Evolutionary conservation across 2,329 filamentous ascomycete genomes (phyloP).

Genomic region (Calcarisporium arbuscula): DNA sequence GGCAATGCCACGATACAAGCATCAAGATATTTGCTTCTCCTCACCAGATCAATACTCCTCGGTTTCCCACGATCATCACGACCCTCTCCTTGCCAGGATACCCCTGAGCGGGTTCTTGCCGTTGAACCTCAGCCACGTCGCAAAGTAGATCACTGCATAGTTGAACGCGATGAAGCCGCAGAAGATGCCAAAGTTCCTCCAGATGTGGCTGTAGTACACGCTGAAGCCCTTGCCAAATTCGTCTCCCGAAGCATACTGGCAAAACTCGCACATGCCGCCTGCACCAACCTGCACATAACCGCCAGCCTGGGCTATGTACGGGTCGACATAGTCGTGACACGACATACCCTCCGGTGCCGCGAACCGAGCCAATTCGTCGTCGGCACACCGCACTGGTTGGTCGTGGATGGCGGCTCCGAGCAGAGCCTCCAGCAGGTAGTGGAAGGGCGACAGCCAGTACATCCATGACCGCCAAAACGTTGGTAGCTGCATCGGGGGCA

Average conservation of each 20-base stretch:
- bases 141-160: slow-evolving; percentile 34
- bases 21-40: no score
- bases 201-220: slow-evolving; percentile 53
- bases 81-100: slow-evolving; percentile 20
- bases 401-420: slow-evolving; percentile 49
- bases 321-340: slow-evolving; percentile 52
- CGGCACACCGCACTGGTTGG: slow-evolving; percentile 47
- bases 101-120: slow-evolving; percentile 31
- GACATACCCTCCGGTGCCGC: slow-evolving; percentile 49
- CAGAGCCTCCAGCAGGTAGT: slow-evolving; percentile 59
- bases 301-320: slow-evolving; percentile 46
- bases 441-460: slow-evolving; percentile 63
- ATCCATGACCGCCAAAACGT: slow-evolving; percentile 59
- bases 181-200: slow-evolving; percentile 61
- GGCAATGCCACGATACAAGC: no score
- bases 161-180: slow-evolving; percentile 61
- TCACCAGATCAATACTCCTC: no score
- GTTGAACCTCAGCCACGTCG: slow-evolving; percentile 33
- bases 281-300: slow-evolving; percentile 54
- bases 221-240: slow-evolving; percentile 55
- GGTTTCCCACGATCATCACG: neutral
- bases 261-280: slow-evolving; percentile 56
- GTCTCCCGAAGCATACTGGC: slow-evolving; percentile 55
- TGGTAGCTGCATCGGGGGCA: slow-evolving; percentile 52
- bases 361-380: slow-evolving; percentile 55